These are phyloP conservation scores for Saccharomycopsis babjevae DNA, from an alignment of 805 yeast genomes.

Conservation along the genomic window DNA sequence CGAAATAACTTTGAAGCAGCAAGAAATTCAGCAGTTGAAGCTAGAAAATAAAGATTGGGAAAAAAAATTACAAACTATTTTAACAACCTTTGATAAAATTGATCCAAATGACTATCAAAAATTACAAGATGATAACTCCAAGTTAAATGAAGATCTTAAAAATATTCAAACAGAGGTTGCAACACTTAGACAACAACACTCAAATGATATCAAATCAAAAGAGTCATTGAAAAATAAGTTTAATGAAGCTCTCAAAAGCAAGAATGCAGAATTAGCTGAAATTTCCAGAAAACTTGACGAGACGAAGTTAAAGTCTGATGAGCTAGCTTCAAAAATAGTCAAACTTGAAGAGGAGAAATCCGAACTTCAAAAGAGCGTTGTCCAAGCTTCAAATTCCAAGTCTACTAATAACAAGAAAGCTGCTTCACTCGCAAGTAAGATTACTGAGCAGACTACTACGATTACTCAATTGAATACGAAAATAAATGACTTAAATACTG, in stretches of 20 bases:
- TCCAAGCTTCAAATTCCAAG: conserved; percentile 18
- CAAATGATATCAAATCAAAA: not conserved
- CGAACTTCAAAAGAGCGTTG: conserved; percentile 25
- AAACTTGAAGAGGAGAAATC: conserved; percentile 21
- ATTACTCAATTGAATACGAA: conserved; percentile 2
- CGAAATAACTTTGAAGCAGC: conserved; percentile 38
- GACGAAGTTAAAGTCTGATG: conserved; percentile 19
- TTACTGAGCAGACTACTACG: not conserved
- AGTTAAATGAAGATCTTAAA: conserved; percentile 16
- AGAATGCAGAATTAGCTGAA: conserved; percentile 14
- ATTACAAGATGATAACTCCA: conserved; percentile 26
- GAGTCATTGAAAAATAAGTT: conserved; percentile 19
- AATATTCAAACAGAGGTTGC: not conserved
- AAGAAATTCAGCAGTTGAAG: conserved; percentile 35
- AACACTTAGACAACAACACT: not conserved
- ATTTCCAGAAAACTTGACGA: conserved; percentile 19
- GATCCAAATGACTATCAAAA: conserved; percentile 37
- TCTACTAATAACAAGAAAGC: conserved; percentile 22
- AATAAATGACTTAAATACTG: conserved; percentile 3
- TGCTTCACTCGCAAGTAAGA: conserved; percentile 11
- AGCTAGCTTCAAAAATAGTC: conserved; percentile 19
- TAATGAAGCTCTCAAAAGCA: conserved; percentile 20
- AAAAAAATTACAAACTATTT: conserved; percentile 37
- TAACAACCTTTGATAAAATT: conserved; percentile 35
- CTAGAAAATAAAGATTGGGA: conserved; percentile 57